Evolutionary conservation across 2,329 filamentous ascomycete species (phyloP).

Genomic region (Zalaria sp.): DNA sequence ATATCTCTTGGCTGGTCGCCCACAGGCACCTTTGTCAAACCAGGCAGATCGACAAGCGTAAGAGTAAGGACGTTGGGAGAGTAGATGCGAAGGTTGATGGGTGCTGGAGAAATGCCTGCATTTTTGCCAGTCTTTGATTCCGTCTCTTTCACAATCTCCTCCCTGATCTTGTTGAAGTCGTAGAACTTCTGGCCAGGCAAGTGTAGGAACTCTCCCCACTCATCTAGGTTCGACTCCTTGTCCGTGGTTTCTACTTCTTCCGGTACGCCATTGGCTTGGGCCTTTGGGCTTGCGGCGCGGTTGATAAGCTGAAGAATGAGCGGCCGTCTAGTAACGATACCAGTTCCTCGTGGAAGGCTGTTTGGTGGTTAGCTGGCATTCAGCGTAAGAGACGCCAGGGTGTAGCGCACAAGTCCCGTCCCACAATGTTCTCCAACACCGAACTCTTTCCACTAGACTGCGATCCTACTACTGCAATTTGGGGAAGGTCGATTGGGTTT

Average conservation of each 20-base stretch:
- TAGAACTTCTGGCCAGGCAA: slow-evolving; percentile 94
- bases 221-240: slow-evolving; percentile 78
- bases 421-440: slow-evolving; percentile 96
- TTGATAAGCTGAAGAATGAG: slow-evolving; percentile 98
- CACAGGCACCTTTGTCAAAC: slow-evolving; percentile 90
- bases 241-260: slow-evolving; percentile 55
- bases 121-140: slow-evolving; percentile 94
- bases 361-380: slow-evolving; percentile 13
- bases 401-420: slow-evolving; percentile 78
- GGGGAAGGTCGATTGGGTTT: slow-evolving; percentile 96
- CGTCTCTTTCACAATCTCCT: slow-evolving; percentile 94
- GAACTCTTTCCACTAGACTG: slow-evolving; percentile 99
- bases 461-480: slow-evolving; percentile 95
- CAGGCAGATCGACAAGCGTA: slow-evolving; percentile 90
- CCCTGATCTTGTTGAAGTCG: slow-evolving; percentile 96
- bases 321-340: slow-evolving; percentile 91
- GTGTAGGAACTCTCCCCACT: slow-evolving; percentile 98
- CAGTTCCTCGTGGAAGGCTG: slow-evolving; percentile 90
- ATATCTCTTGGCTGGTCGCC: slow-evolving; percentile 95
- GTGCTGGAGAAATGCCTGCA: slow-evolving; percentile 87
- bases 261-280: slow-evolving; percentile 57
- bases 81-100: slow-evolving; percentile 97
- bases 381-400: slow-evolving; percentile 1
- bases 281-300: slow-evolving; percentile 47
- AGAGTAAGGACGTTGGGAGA: slow-evolving; percentile 95